A percentile compares a stretch with the other conserved stretches of the same genome.
These are phyloP conservation scores for Solanum etuberosum DNA, from an alignment of 257 asterid genomes.

Conservation along the genomic window DNA sequence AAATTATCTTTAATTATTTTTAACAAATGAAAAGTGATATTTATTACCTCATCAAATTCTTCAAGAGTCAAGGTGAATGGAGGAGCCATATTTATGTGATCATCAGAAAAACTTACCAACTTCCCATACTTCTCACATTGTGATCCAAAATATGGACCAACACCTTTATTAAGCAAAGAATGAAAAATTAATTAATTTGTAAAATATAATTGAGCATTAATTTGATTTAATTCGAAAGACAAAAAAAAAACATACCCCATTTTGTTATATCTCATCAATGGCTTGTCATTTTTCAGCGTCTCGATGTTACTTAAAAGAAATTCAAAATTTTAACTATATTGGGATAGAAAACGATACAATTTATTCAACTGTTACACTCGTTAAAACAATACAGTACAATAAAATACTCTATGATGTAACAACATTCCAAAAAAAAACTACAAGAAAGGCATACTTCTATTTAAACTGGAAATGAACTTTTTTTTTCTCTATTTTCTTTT, in stretches of 20 bases:
- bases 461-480: background rate
- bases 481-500: background rate
- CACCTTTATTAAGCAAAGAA: no score
- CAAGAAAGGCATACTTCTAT: background rate
- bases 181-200: no score
- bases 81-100: conserved; percentile 77
- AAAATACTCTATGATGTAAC: background rate
- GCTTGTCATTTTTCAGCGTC: background rate
- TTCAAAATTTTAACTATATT: background rate
- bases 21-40: background rate
- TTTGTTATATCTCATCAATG: background rate
- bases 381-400: background rate
- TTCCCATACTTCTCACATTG: conserved; percentile 66
- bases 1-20: background rate
- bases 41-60: conserved; percentile 6
- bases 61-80: conserved; percentile 48
- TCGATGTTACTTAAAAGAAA: background rate
- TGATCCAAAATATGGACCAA: conserved; percentile 56
- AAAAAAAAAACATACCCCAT: no score
- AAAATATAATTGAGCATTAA: no score
- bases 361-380: background rate
- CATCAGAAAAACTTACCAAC: conserved; percentile 76
- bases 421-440: background rate
- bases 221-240: no score
- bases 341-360: background rate